phyloP scores from a whole-genome alignment of 169 alveolate species.

The Cryptosporidium meleagridis region DNA sequence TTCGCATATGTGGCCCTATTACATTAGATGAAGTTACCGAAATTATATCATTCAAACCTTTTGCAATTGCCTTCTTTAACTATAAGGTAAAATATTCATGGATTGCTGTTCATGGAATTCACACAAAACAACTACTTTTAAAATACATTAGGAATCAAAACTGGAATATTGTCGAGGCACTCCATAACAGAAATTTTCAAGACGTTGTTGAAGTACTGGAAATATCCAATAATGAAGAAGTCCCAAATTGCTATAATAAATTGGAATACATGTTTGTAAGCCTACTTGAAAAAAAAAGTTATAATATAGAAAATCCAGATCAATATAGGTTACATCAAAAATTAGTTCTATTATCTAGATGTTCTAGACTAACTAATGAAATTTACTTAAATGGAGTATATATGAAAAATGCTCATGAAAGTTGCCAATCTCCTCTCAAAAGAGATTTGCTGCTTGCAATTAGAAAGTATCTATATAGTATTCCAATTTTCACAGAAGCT shows the following conservation, averaged over 20 bases:
- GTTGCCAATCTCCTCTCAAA: background rate
- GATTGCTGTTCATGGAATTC: conserved; percentile 74
- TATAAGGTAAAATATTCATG: conserved; percentile 30
- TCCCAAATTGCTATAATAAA: background rate
- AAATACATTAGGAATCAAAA: conserved; percentile 20
- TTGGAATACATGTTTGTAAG: conserved; percentile 34
- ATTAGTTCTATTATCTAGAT: conserved; percentile 60
- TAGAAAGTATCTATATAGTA: conserved; percentile 32
- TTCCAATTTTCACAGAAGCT: conserved; percentile 48
- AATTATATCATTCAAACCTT: background rate
- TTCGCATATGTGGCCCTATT: conserved; percentile 43
- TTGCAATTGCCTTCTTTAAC: conserved; percentile 20
- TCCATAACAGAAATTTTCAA: conserved; percentile 41
- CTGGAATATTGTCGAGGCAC: conserved; percentile 58
- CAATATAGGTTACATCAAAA: conserved; percentile 38
- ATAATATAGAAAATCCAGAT: background rate
- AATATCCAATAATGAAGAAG: conserved; percentile 14
- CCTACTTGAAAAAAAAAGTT: conserved; percentile 11
- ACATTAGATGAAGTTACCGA: conserved; percentile 27
- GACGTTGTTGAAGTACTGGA: conserved; percentile 62
- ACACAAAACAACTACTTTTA: conserved; percentile 19
- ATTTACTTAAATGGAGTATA: background rate
- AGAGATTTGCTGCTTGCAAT: conserved; percentile 36
- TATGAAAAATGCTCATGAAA: background rate
- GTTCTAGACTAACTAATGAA: conserved; percentile 29